These are phyloP conservation scores for Beta corolliflora DNA, from an alignment of 179 eudicot genomes.

Conservation along the genomic window DNA sequence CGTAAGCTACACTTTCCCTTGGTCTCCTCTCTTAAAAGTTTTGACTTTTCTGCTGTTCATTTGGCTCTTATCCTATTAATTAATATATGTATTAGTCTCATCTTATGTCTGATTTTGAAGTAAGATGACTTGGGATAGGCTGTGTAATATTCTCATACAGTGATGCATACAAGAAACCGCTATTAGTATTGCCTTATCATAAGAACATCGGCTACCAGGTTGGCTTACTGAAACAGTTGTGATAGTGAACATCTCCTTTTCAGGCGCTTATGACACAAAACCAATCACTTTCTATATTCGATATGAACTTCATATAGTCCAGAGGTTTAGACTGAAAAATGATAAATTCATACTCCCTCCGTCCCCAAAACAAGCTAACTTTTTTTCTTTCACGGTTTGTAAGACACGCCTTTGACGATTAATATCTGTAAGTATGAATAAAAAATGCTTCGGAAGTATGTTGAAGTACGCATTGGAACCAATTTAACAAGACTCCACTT, in stretches of 20 bases:
- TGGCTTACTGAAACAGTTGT: not conserved
- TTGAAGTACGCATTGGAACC: no score
- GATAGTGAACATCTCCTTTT: not conserved
- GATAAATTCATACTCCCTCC: no score
- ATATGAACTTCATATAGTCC: no score
- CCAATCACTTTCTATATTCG: no score
- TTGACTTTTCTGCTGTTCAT: not conserved
- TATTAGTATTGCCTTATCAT: not conserved
- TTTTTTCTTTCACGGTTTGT: no score
- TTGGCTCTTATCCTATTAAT: not conserved
- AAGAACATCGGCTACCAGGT: not conserved
- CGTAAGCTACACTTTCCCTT: constrained; percentile 31
- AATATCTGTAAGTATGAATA: no score
- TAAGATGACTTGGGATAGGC: not conserved
- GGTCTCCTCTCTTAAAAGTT: not conserved
- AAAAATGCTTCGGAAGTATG: no score
- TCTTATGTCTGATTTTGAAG: not conserved
- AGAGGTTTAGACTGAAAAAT: no score
- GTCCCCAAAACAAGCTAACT: no score
- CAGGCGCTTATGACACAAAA: no score
- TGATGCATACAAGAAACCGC: not conserved
- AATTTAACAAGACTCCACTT: no score
- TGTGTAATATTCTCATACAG: not conserved
- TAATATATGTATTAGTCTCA: not conserved
- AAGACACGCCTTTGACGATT: no score